Percentiles rank a stretch among this genome's conserved stretches.
phyloP scores from a whole-genome alignment of 495 filamentous ascomycete genomes.

The Penicillium paxilli region DNA sequence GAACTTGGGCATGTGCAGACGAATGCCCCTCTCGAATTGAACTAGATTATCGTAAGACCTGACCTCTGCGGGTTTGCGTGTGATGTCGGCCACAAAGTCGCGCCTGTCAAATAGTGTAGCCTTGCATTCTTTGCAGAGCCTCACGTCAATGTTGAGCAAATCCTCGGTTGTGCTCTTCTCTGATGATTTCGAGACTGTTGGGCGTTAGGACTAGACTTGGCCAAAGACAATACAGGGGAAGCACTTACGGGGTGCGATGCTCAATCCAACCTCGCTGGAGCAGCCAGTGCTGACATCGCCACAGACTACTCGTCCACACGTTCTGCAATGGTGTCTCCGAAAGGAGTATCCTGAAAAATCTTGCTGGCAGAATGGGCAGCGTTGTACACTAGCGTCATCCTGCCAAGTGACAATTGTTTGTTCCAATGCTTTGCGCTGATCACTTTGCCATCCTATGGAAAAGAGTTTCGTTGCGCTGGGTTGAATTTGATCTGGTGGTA shows the following conservation, averaged over 20 bases:
- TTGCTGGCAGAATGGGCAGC: conserved; percentile 92
- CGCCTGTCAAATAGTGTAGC: conserved; percentile 78
- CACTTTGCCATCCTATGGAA: conserved; percentile 58
- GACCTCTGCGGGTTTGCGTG: conserved; percentile 70
- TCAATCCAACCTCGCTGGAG: conserved; percentile 79
- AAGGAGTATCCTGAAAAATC: conserved; percentile 89
- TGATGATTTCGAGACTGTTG: conserved; percentile 46
- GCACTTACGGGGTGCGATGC: conserved; percentile 67
- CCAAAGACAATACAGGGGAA: not conserved
- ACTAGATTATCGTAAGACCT: conserved; percentile 82
- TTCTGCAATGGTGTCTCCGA: conserved; percentile 88
- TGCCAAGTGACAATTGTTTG: conserved; percentile 94
- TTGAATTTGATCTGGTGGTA: conserved; percentile 60
- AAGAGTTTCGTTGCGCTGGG: conserved; percentile 51
- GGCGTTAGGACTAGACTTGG: conserved; percentile 20
- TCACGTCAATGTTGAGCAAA: conserved; percentile 71
- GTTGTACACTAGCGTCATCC: conserved; percentile 76
- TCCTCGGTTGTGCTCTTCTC: conserved; percentile 57
- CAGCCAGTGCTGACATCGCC: conserved; percentile 81
- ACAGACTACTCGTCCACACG: conserved; percentile 91
- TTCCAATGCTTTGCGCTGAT: conserved; percentile 75
- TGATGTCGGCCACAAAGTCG: conserved; percentile 74
- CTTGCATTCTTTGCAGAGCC: conserved; percentile 91
- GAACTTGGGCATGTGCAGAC: conserved; percentile 80
- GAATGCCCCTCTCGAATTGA: conserved; percentile 89